Evolutionary conservation across 2,329 filamentous ascomycete genomes (phyloP), one percentile per base, ranked within the genome.

Genomic region (Gyromitra esculenta): DNA sequence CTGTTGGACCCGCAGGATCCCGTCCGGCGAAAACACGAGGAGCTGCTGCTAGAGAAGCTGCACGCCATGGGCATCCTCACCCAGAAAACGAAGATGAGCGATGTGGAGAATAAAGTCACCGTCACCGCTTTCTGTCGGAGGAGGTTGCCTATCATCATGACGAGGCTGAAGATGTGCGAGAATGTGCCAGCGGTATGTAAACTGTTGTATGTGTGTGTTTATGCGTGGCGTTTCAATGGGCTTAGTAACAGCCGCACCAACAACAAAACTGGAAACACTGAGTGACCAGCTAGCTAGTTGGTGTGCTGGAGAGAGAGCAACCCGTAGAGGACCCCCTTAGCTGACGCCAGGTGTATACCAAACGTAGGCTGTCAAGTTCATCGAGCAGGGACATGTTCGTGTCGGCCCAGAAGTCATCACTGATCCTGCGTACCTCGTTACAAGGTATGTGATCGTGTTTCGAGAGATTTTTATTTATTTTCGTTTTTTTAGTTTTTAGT

Each of bases 101-200:
- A 91, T 75, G 92, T 98, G 4, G 96, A 98, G 86, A 89, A 93
- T 81, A 91, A 91, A 81, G 90, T 95, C 43, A 97, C 94, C 0
- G 96, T 99, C 37, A 92, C 91, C 31, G 92, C 94, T 0, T 93
- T 99, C 83, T 95, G 93, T 79, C 87, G 96, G 76, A 86, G 96
- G 74, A 86, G 96, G 59, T 85, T 99, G 79, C 93, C 92, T 0
- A 93, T 99, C 13, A 89, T 99, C 59, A 97, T 97, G 93, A 95
- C 92, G 9, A 87, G 94, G 76, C 86, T 96, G 81, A 88, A 92
- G 79, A 98, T 99, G 96, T 92, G 94, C 48, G 93, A 97, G 86
- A 95, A 90, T 68, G 90, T 98, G 50, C 91, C 92, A 83, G 91
- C 93, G 43, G 92, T 92, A 50, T 50, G 66, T 69, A 59, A 4